Percentiles rank a stretch among this genome's conserved stretches.
Conservation (phyloP, 2,329 filamentous ascomycete genomes). For the Mariannaea sp. region DNA sequence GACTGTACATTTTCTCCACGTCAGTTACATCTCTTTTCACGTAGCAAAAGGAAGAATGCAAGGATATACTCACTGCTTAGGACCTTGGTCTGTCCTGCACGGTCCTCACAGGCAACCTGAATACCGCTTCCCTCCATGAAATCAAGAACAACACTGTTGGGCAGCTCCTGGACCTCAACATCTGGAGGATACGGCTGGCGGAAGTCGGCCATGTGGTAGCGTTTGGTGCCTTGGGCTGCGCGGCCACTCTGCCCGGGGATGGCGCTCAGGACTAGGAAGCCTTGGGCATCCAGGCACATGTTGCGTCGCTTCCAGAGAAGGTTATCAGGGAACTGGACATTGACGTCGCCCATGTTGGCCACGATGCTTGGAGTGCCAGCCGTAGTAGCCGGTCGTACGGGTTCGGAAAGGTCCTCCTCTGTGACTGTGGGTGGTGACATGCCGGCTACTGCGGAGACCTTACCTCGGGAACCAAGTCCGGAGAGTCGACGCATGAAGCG, state of each 20-base stretch:
- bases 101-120: slow-evolving; percentile 68
- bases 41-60: no score
- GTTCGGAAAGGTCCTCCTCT: slow-evolving; percentile 49
- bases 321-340: slow-evolving; percentile 96
- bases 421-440: slow-evolving; percentile 58
- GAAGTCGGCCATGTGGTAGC: slow-evolving; percentile 88
- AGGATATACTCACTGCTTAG: slow-evolving; percentile 54
- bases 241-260: slow-evolving; percentile 59
- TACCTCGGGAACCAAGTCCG: slow-evolving; percentile 53
- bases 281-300: slow-evolving; percentile 81
- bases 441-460: slow-evolving; percentile 48
- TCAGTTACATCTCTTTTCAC: neutral
- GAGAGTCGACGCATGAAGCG: slow-evolving; percentile 65
- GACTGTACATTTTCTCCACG: slow-evolving; percentile 32
- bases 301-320: slow-evolving; percentile 94
- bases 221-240: slow-evolving; percentile 61
- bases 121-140: slow-evolving; percentile 65
- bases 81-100: slow-evolving; percentile 60
- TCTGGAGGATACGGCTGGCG: slow-evolving; percentile 79
- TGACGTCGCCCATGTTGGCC: slow-evolving; percentile 83
- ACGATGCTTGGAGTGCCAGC: slow-evolving; percentile 50
- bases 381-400: slow-evolving; percentile 38
- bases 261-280: slow-evolving; percentile 78
- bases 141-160: slow-evolving; percentile 75
- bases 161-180: slow-evolving; percentile 88